Evolutionary conservation across 176 grass and related monocot genomes (phyloP).

Genomic region (Saccharum spontaneum): DNA sequence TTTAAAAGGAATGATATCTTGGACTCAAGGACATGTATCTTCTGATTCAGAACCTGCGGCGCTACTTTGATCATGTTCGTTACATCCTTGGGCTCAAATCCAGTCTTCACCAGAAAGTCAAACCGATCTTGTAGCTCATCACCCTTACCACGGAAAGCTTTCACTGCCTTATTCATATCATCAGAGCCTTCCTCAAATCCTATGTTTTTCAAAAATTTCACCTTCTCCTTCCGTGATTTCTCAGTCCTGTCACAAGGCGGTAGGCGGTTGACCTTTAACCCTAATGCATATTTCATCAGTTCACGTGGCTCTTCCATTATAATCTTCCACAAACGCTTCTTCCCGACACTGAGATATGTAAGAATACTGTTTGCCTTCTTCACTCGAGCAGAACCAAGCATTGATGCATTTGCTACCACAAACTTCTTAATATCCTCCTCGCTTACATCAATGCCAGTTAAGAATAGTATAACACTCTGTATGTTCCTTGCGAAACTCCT

Average conservation of each 20-base stretch:
- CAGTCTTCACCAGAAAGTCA: slow-evolving; percentile 53
- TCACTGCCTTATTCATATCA: slow-evolving; percentile 57
- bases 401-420: slow-evolving; percentile 42
- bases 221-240: slow-evolving; percentile 39
- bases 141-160: slow-evolving; percentile 61
- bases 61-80: slow-evolving; percentile 47
- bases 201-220: slow-evolving; percentile 49
- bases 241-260: not conserved
- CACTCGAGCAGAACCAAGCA: slow-evolving; percentile 47
- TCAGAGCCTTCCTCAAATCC: slow-evolving; percentile 57
- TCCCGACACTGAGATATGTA: slow-evolving; percentile 42
- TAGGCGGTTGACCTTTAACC: slow-evolving; percentile 44
- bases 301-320: slow-evolving; percentile 51
- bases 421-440: slow-evolving; percentile 49
- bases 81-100: slow-evolving; percentile 51
- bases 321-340: slow-evolving; percentile 46
- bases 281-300: slow-evolving; percentile 50
- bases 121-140: slow-evolving; percentile 57
- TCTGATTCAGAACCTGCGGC: slow-evolving; percentile 64
- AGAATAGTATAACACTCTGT: slow-evolving; percentile 32
- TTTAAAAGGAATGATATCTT: slow-evolving; percentile 64
- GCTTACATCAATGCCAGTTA: slow-evolving; percentile 35
- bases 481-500: slow-evolving; percentile 48
- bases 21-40: slow-evolving; percentile 44
- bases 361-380: slow-evolving; percentile 52